Conservation (phyloP, 2,329 filamentous ascomycete genomes). For the Didymella glomerata region DNA sequence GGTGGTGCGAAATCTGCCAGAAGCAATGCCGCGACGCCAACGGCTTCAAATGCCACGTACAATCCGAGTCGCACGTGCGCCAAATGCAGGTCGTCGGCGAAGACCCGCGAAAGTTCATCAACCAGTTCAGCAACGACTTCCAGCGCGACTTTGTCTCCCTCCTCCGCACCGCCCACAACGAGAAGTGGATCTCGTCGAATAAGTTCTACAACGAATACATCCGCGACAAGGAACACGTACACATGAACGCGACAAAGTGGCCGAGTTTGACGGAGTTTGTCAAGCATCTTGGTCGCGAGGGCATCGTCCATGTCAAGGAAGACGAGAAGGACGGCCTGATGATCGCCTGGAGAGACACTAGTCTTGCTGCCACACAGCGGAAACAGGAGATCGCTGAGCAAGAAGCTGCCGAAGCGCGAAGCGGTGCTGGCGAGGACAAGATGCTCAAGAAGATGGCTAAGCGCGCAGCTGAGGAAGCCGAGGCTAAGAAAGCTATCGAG, state of each 20-base stretch:
- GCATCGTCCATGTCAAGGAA: constrained; percentile 82
- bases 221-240: constrained; percentile 72
- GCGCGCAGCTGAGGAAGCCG: constrained; percentile 70
- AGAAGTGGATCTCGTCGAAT: constrained; percentile 89
- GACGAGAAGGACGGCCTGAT: constrained; percentile 88
- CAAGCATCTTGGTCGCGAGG: constrained; percentile 84
- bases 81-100: constrained; percentile 88
- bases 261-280: constrained; percentile 87
- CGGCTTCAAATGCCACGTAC: constrained; percentile 73
- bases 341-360: constrained; percentile 91
- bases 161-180: constrained; percentile 83
- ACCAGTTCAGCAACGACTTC: constrained; percentile 84
- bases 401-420: constrained; percentile 86
- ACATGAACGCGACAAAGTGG: constrained; percentile 96
- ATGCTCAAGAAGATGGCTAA: constrained; percentile 85
- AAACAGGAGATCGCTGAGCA: constrained; percentile 83
- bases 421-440: constrained; percentile 87
- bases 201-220: constrained; percentile 97
- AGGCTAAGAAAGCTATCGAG: constrained; percentile 47
- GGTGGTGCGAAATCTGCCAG: constrained; percentile 87
- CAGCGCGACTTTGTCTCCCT: constrained; percentile 78
- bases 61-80: constrained; percentile 86
- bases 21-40: constrained; percentile 84
- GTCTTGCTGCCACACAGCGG: constrained; percentile 80
- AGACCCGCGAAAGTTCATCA: constrained; percentile 83